Evolutionary conservation across 805 yeast genomes (phyloP).

Genomic region (Myxozyma kluyveri): DNA sequence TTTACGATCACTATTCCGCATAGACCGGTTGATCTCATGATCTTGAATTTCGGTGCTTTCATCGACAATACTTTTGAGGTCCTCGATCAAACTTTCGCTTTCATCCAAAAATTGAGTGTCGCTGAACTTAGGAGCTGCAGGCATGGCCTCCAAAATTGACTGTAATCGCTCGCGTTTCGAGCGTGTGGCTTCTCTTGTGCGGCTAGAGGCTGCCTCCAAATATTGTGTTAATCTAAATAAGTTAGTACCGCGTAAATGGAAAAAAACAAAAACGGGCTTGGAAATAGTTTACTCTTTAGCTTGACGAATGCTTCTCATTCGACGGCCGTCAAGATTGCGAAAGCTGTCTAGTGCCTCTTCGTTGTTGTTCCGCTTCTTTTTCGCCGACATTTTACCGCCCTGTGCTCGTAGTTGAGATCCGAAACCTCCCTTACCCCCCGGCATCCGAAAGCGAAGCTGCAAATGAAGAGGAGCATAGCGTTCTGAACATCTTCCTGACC

Average conservation of each 20-base stretch:
- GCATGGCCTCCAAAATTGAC: conserved; percentile 37
- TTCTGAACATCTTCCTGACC: too few relatives aligned
- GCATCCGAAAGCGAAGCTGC: conserved; percentile 3
- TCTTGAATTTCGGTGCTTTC: conserved; percentile 10
- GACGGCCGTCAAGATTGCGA: conserved; percentile 45
- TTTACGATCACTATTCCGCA: background rate
- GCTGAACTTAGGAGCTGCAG: conserved; percentile 38
- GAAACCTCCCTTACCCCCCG: conserved; percentile 56
- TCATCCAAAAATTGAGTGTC: conserved; percentile 43
- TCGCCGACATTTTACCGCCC: conserved; percentile 42
- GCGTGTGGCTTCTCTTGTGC: conserved; percentile 31
- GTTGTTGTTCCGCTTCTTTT: conserved; percentile 29
- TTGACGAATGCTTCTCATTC: conserved; percentile 40
- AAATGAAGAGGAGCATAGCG: too few relatives aligned
- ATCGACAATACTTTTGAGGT: conserved; percentile 37
- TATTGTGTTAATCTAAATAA: conserved; percentile 17
- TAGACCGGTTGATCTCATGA: conserved; percentile 6
- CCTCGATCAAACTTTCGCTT: conserved; percentile 41
- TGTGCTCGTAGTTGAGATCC: conserved; percentile 45
- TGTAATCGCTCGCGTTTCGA: conserved; percentile 42
- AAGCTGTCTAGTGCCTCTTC: conserved; percentile 39
- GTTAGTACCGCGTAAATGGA: background rate
- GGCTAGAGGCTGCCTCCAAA: conserved; percentile 24
- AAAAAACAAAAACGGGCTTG: background rate
- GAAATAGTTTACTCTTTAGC: conserved; percentile 43